Conservation (phyloP, 805 yeast species). For the Suhomyces pyralidae region DNA sequence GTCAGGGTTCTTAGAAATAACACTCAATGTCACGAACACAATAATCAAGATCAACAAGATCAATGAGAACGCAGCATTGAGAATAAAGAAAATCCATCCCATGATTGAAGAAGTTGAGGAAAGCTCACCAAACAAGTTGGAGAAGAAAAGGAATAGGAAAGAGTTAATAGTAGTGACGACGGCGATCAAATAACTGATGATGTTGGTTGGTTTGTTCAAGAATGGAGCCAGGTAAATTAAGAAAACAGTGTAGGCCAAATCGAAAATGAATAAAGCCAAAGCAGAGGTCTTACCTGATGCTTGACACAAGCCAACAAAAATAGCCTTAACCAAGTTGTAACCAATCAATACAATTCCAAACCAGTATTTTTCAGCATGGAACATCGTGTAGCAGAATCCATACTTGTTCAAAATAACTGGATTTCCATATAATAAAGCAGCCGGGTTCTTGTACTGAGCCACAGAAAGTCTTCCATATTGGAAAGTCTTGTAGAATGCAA, state of each 20-base stretch:
- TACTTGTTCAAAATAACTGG: slow-evolving; percentile 67
- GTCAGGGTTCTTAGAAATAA: slow-evolving; percentile 82
- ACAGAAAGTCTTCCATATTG: slow-evolving; percentile 63
- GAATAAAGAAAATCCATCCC: slow-evolving; percentile 87
- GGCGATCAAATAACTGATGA: slow-evolving; percentile 67
- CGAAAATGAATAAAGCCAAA: slow-evolving; percentile 70
- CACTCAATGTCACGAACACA: slow-evolving; percentile 57
- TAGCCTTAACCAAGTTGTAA: slow-evolving; percentile 62
- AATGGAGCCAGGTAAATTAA: slow-evolving; percentile 70
- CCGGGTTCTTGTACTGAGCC: slow-evolving; percentile 67
- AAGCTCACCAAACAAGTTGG: slow-evolving; percentile 79
- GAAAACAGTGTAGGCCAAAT: slow-evolving; percentile 63
- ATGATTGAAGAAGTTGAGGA: slow-evolving; percentile 75
- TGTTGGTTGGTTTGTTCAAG: slow-evolving; percentile 78
- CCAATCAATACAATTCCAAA: slow-evolving; percentile 66
- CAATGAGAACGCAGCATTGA: slow-evolving; percentile 86
- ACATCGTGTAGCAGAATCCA: slow-evolving; percentile 90
- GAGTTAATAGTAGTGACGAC: slow-evolving; percentile 76
- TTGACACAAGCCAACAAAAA: slow-evolving; percentile 78
- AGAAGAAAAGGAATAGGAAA: slow-evolving; percentile 80
- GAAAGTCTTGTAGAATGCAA: slow-evolving; percentile 64
- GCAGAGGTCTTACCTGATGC: slow-evolving; percentile 79
- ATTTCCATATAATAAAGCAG: slow-evolving; percentile 83
- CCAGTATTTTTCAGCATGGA: slow-evolving; percentile 76
- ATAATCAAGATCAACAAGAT: slow-evolving; percentile 69